phyloP scores from a whole-genome alignment of 23 red algal species.

The Gracilaria domingensis region DNA sequence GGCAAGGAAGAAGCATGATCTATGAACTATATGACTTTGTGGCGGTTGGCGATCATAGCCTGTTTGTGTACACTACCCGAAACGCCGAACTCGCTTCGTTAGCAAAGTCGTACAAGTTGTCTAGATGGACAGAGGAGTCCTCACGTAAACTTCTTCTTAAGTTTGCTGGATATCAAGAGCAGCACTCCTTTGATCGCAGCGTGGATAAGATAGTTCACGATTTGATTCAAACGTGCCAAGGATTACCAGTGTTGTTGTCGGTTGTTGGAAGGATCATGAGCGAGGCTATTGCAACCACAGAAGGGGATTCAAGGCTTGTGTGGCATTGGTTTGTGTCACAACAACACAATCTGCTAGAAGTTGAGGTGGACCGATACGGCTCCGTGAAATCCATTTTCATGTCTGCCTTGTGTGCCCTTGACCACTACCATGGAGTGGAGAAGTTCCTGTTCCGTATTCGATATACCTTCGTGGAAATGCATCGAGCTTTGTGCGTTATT shows the following conservation, averaged over 20 bases:
- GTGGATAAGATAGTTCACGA: not conserved
- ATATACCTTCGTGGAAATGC: not conserved
- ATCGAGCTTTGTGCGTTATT: not conserved
- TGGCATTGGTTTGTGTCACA: conserved; percentile 7
- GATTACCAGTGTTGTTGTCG: conserved; percentile 14
- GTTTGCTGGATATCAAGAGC: not conserved
- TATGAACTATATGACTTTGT: conserved; percentile 4
- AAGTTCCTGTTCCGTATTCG: not conserved
- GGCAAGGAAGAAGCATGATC: not conserved
- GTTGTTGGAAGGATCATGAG: conserved; percentile 13
- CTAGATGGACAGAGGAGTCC: not conserved
- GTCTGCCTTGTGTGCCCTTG: not conserved
- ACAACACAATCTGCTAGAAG: conserved; percentile 11
- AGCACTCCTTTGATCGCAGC: not conserved
- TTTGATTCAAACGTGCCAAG: conserved; percentile 13
- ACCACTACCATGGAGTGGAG: conserved; percentile 1
- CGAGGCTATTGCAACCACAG: not conserved
- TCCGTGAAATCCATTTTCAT: not conserved
- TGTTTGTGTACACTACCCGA: not conserved
- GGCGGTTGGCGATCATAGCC: conserved; percentile 14
- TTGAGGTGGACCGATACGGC: conserved; percentile 15
- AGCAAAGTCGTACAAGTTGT: conserved; percentile 5
- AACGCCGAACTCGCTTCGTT: not conserved
- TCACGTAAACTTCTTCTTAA: conserved; percentile 7
- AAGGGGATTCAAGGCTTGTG: conserved; percentile 5